Base-by-base conservation (phyloP, 1,139 yeast genomes). In the Meyerozyma sp. region DNA sequence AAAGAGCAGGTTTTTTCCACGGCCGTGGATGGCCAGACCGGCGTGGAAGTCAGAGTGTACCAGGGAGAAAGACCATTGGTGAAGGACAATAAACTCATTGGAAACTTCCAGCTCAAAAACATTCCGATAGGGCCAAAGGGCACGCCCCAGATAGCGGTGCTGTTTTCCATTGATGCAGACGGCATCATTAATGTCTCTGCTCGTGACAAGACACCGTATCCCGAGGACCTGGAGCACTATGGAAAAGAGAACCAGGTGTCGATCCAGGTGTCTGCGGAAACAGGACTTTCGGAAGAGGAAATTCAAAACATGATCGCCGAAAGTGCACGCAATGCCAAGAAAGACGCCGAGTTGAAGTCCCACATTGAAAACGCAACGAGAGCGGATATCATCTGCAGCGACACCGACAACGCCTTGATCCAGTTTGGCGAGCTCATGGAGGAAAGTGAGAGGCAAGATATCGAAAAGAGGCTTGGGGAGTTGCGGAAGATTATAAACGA, bases 1-100 rank as follows among this genome's bases (percentile, higher is more conserved):
- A 79, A 79, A 53, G 80, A 84, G 36, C 90, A 83, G 58, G 68
- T 81, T 43, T 85, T 84, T 58, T 83, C 91, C 28, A 85, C 94
- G 1, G 93, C 91, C 11, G 88, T 84, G n/a, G 94, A 85, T 65
- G 87, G 87, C 8, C 94, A 85, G 63, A 84, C 86, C 16, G 84
- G 89, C 1, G 91, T 85, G 37, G 89, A 84, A 54, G 77, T 85
- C 41, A 79, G 84, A 56, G 90, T 85, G 0, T 85, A 73, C 55
- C 94, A 85, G 62, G 94, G 94, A 40, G 94, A 85, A 59, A 67
- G 94, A 52, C 79, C 87, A 0, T 64, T 85, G 40, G 93, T 84
- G 8, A 76, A 78, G 51, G 89, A 84, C 55, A 85, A 85, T 59
- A 84, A 82, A 54, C 53, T 81, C 47, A 84, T 85, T 53, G 94